Evolutionary conservation across 148 eudicot species (phyloP).

Genomic region (Amaranthus cruentus): DNA sequence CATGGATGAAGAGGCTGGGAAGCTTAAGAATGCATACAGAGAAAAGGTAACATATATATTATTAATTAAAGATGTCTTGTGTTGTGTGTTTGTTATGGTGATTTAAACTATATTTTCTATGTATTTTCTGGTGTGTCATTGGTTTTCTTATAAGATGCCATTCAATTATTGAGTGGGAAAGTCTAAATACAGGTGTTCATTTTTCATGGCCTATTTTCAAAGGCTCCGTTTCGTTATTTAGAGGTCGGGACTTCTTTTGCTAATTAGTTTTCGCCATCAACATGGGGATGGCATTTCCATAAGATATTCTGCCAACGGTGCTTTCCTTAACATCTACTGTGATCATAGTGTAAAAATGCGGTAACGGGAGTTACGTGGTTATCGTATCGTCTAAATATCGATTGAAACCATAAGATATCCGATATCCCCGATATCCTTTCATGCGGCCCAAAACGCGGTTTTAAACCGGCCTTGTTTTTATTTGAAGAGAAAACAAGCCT

Average conservation of each 20-base stretch:
- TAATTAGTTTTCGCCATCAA: background rate
- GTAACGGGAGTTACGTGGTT: too few relatives aligned
- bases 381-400: too few relatives aligned
- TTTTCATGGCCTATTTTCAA: background rate
- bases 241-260: background rate
- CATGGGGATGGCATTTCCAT: background rate
- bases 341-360: too few relatives aligned
- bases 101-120: background rate
- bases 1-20: conserved; percentile 95
- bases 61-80: background rate
- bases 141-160: too few relatives aligned
- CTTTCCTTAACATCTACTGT: too few relatives aligned
- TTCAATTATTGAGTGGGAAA: background rate
- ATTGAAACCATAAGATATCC: too few relatives aligned
- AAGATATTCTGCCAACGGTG: too few relatives aligned
- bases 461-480: background rate
- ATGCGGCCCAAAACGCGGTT: background rate
- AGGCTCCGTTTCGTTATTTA: background rate
- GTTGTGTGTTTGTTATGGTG: background rate
- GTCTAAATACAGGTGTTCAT: background rate
- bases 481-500: too few relatives aligned
- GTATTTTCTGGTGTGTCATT: background rate
- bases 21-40: conserved; percentile 61
- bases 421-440: too few relatives aligned
- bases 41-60: conserved; percentile 53